phyloP scores from a whole-genome alignment of 306 rosid species.

The Rosa multiflora region DNA sequence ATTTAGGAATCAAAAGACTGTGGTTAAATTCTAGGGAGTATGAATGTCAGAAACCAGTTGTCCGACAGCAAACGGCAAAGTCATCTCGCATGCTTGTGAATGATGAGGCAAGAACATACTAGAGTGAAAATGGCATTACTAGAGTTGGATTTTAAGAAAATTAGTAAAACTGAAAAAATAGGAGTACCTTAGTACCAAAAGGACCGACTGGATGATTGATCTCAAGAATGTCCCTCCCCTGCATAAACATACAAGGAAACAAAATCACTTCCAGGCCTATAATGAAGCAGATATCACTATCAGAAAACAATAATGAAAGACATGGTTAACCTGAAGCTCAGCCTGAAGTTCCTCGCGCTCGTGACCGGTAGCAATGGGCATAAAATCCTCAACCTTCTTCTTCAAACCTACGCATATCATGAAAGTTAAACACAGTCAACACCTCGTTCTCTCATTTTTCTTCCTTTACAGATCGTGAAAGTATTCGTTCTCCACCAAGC shows the following conservation, averaged over 20 bases:
- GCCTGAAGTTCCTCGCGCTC: conserved; percentile 42
- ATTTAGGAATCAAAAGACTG: no score
- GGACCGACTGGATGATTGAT: conserved; percentile 46
- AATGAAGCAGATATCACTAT: not conserved
- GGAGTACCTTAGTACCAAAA: conserved; percentile 45
- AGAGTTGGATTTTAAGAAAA: no score
- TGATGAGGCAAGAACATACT: not conserved
- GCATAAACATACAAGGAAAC: conserved; percentile 17
- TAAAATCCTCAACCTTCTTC: conserved; percentile 30
- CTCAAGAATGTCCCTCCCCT: conserved; percentile 47
- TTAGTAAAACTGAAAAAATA: not conserved
- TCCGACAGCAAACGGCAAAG: not conserved
- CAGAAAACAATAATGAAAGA: not conserved
- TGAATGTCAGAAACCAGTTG: not conserved
- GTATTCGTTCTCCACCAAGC: no score
- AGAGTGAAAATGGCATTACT: no score
- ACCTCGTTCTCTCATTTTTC: not conserved
- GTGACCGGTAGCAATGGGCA: conserved; percentile 41
- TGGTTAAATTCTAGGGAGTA: no score
- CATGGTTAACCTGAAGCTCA: conserved; percentile 34
- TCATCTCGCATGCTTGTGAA: not conserved
- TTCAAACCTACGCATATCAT: conserved; percentile 22
- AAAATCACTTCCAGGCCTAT: not conserved
- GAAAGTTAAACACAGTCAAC: not conserved
- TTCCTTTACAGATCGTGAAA: no score